Base-by-base conservation (phyloP, 345 rosid species). In the Angophora floribunda region DNA sequence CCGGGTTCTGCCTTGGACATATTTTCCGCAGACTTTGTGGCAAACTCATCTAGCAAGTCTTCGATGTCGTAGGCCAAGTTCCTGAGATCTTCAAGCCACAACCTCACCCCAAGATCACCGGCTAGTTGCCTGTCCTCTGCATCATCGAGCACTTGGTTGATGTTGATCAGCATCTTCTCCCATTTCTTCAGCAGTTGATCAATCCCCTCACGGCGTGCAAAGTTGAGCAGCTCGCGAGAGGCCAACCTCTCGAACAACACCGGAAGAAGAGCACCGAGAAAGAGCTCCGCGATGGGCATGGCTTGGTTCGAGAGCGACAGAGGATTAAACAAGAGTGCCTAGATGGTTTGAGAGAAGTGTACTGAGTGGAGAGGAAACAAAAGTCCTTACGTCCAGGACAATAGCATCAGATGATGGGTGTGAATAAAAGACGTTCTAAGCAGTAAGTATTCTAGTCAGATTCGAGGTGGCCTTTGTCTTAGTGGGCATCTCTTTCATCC, bases 141-240 rank as follows among this genome's bases (percentile, higher is more conserved):
- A 67, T 78, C 75, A 87, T 70, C 55, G 11, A 91, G 89, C 51
- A 85, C 86, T 3, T 86, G 88, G 22, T 82, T 26, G 22, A 91
- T 88, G 50, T 41, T 84, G 1, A 0, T 6, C 85, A 90, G 51
- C n/a, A 49, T 80, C 4, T 4, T 59, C 52, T 85, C 57, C 93
- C 88, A 90, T 17, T 90, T 88, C 44, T 87, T 67, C 19, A 91
- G 85, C 49, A 52, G 79, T 14, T 86, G 14, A 86, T 9, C 28
- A 17, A 88, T 51, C 65, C 65, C 52, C 78, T 88, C 55, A 15
- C 53, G 49, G 1, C 32, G 13, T 0, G 79, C 86, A 52, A 86
- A 55, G 8, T 51, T 79, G 80, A 88, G 52, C 51, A 90, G 87
- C 52, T 88, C 88, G 12, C 12, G 85, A 52, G 91, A 90, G 26